Conservation (phyloP, 2,329 filamentous ascomycete species). For the Parafenestella ontariensis region DNA sequence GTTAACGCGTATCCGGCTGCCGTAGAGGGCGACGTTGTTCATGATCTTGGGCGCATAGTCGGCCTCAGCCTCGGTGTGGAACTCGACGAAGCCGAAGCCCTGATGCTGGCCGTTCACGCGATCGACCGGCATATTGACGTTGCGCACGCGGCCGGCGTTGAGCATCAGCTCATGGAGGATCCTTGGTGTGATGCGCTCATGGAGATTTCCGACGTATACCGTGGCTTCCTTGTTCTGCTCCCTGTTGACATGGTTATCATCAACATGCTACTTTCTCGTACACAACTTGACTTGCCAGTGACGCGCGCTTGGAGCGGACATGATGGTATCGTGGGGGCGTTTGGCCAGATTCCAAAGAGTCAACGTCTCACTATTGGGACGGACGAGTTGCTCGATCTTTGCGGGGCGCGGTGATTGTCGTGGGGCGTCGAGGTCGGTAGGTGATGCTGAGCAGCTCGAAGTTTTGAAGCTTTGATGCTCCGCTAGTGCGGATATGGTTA, state of each 20-base stretch:
- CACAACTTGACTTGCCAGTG: constrained; percentile 68
- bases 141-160: constrained; percentile 95
- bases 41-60: constrained; percentile 97
- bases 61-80: constrained; percentile 91
- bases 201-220: constrained; percentile 97
- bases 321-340: constrained; percentile 44
- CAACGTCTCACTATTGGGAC: neutral
- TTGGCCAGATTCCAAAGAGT: neutral
- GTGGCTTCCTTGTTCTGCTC: constrained; percentile 97
- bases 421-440: constrained; percentile 3
- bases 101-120: constrained; percentile 96
- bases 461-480: constrained; percentile 29
- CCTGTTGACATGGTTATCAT: constrained; percentile 35
- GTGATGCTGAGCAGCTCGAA: constrained; percentile 16
- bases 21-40: constrained; percentile 92
- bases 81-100: constrained; percentile 99
- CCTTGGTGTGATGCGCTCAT: constrained; percentile 90
- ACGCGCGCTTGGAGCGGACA: constrained; percentile 68
- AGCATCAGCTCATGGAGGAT: constrained; percentile 98
- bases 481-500: constrained; percentile 18
- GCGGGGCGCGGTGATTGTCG: constrained; percentile 5
- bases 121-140: constrained; percentile 97
- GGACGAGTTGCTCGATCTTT: neutral
- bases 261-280: neutral
- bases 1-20: constrained; percentile 95